Base-by-base conservation (phyloP, 305 asterid species). In the Fraxinus dipetala region DNA sequence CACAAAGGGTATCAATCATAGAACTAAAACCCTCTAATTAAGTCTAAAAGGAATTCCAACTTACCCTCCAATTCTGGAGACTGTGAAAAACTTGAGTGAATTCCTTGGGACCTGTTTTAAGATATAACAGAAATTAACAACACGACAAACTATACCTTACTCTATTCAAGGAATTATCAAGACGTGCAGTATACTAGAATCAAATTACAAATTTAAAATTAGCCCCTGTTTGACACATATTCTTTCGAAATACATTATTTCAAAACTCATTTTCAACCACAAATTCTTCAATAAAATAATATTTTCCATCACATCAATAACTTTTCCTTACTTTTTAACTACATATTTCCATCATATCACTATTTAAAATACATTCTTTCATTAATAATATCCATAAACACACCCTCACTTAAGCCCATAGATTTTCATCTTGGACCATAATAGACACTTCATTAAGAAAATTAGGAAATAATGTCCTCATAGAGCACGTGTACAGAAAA, bases 51-150 rank as follows among this genome's bases (percentile, higher is more conserved):
- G 70, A 78, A 67, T 81, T 75, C 56, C 5, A 61, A 86, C 97
- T 86, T 72, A 95, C 98, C 94, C 98, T 91, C 99, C 99, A 95
- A 85, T 75, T 90, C 87, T 96, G 98, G 69, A 96, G 99, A 88
- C 97, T 90, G 92, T 93, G 92, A 77, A 90, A 94, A 72, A 96
- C 88, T 77, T 91, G 89, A 59, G 93, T 91, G 84, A 94, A 96
- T 86, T 96, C 98, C 89, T 96, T 94, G 22, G 99, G 99, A 76
- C 98, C 99, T 93, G 91, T 81, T 83, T 84, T 65, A 75, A 75
- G 38, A 84, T 75, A 86, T 2, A 73, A 79, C 63, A 79, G 28
- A 54, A 79, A 69, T 69, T 30, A 69, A 69, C 9, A 69, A 69
- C 38, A 69, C 20, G 13, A 28, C 36, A 67, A 65, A 32, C 40